Evolutionary conservation across 129 eudicot species (phyloP).

Genomic region (Flaveria sonorensis): DNA sequence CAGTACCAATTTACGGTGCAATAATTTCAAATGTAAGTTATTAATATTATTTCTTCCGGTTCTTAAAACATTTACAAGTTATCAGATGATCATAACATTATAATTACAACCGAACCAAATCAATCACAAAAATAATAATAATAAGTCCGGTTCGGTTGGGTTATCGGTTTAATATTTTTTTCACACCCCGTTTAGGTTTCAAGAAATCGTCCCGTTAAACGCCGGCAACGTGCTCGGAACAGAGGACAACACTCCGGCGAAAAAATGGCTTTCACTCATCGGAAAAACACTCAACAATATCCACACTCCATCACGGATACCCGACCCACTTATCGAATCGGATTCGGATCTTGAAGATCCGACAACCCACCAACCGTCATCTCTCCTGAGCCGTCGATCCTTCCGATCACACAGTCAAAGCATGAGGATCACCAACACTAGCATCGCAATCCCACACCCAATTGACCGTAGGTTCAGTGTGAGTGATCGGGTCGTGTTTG

Average conservation of each 20-base stretch:
- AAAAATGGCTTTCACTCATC: constrained; percentile 81
- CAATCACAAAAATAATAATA: no score
- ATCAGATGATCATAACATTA: no score
- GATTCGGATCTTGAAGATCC: constrained; percentile 44
- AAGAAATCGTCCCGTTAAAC: constrained; percentile 93
- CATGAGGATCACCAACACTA: constrained; percentile 66
- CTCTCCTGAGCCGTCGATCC: constrained; percentile 62
- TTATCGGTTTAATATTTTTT: no score
- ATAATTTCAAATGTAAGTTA: no score
- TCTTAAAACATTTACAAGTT: no score
- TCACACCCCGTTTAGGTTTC: constrained; percentile 53
- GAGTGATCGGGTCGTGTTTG: constrained; percentile 63
- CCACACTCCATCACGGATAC: constrained; percentile 51
- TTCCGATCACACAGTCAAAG: constrained; percentile 74
- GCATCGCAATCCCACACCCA: constrained; percentile 45
- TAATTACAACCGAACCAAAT: no score
- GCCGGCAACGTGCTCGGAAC: constrained; percentile 97
- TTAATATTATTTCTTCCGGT: no score
- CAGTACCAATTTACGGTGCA: no score
- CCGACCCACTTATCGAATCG: constrained; percentile 58
- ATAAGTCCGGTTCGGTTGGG: no score
- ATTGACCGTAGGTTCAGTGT: constrained; percentile 68
- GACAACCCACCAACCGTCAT: constrained; percentile 40
- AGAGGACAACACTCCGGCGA: constrained; percentile 94
- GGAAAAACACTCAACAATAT: constrained; percentile 57